These are phyloP conservation scores for Diplodia intermedia DNA, from an alignment of 2,329 filamentous ascomycete genomes.

Conservation along the genomic window DNA sequence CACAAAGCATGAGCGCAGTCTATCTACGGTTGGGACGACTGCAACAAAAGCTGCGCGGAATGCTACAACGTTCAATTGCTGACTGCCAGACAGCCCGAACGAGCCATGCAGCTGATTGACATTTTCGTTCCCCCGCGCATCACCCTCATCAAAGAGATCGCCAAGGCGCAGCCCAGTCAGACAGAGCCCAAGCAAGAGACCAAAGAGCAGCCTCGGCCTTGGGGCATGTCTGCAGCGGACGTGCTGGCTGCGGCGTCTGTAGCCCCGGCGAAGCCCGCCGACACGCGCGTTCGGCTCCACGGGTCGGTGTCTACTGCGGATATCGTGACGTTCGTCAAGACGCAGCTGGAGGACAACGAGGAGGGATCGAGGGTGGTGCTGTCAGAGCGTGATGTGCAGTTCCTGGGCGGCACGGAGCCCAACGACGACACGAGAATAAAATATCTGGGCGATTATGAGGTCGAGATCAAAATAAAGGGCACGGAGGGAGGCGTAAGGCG, in stretches of 20 bases:
- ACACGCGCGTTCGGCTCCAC: slow-evolving; percentile 52
- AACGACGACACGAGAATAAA: slow-evolving; percentile 55
- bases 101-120: slow-evolving; percentile 56
- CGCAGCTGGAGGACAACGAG: slow-evolving; percentile 58
- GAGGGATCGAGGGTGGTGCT: slow-evolving; percentile 60
- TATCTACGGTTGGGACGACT: neutral
- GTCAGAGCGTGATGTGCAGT: slow-evolving; percentile 58
- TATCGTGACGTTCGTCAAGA: slow-evolving; percentile 57
- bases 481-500: slow-evolving; percentile 33
- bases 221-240: slow-evolving; percentile 40
- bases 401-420: slow-evolving; percentile 47
- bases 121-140: slow-evolving; percentile 56
- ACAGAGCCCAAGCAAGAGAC: slow-evolving; percentile 34
- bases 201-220: slow-evolving; percentile 16
- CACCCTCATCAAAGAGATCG: slow-evolving; percentile 50
- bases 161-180: too few relatives aligned
- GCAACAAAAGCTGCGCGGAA: too few relatives aligned
- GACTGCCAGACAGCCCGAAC: slow-evolving; percentile 45
- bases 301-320: slow-evolving; percentile 64
- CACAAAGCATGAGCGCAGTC: neutral
- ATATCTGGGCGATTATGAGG: slow-evolving; percentile 59
- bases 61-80: neutral
- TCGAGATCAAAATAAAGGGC: slow-evolving; percentile 60
- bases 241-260: slow-evolving; percentile 46
- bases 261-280: slow-evolving; percentile 34